Percentiles rank a stretch among this genome's conserved stretches.
These are phyloP conservation scores for Arachnomyces sp. DNA, from an alignment of 2,329 filamentous ascomycete species.

Conservation along the genomic window DNA sequence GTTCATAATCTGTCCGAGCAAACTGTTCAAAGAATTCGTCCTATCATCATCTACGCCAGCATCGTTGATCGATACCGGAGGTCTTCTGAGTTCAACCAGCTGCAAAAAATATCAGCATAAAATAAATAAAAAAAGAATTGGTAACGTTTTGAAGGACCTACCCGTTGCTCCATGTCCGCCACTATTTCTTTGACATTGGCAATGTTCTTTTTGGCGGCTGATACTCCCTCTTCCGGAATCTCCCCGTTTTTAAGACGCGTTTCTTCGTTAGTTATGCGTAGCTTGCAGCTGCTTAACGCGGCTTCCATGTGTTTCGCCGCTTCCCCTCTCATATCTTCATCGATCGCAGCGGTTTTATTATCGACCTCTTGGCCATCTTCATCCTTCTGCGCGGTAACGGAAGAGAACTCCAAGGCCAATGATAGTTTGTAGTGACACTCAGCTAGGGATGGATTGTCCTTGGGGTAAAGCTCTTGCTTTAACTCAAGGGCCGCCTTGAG, in stretches of 20 bases:
- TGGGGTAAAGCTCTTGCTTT: slow-evolving; percentile 69
- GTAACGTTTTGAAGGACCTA: slow-evolving; percentile 33
- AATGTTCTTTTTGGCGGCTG: slow-evolving; percentile 41
- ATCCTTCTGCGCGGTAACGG: slow-evolving; percentile 51
- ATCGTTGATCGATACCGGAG: slow-evolving; percentile 43
- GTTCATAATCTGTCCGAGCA: slow-evolving; percentile 53
- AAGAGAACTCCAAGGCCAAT: slow-evolving; percentile 87
- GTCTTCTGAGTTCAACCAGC: slow-evolving; percentile 50
- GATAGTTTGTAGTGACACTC: slow-evolving; percentile 97
- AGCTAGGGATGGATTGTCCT: slow-evolving; percentile 77
- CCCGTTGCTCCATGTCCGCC: slow-evolving; percentile 53
- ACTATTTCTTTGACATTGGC: slow-evolving; percentile 55
- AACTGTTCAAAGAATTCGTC: slow-evolving; percentile 43
- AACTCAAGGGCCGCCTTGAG: slow-evolving; percentile 68
- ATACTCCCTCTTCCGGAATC: slow-evolving; percentile 31
- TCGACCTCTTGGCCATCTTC: slow-evolving; percentile 35
- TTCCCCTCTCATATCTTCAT: slow-evolving; percentile 51
- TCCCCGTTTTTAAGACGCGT: slow-evolving; percentile 31
- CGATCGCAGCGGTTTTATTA: slow-evolving; percentile 32
- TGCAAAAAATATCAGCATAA: slow-evolving; percentile 22
- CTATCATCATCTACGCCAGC: slow-evolving; percentile 25
- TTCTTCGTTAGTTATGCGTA: slow-evolving; percentile 49
- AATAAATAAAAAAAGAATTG: too few species aligned
- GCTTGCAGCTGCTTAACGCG: slow-evolving; percentile 52
- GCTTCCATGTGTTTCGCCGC: slow-evolving; percentile 53